Percentiles rank a stretch among this genome's conserved stretches.
Conservation (phyloP, 2,329 filamentous ascomycete genomes). For the Cladobotryum protrusum region DNA sequence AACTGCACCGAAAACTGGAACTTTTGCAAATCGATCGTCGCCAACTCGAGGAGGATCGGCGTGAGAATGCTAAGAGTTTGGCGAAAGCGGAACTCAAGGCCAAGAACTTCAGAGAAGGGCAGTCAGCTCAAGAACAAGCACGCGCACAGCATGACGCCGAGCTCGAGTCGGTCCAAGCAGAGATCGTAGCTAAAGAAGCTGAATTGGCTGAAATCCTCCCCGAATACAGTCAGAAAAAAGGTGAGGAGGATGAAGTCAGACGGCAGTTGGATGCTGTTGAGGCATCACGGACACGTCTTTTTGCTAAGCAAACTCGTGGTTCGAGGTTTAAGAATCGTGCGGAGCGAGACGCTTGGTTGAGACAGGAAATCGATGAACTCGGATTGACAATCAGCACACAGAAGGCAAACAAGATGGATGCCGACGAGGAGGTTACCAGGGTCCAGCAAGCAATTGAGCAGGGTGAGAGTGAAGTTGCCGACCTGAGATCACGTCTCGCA, state of each 20-base stretch:
- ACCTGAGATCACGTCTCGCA: slow-evolving; percentile 66
- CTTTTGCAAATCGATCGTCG: slow-evolving; percentile 77
- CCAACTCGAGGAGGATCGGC: slow-evolving; percentile 84
- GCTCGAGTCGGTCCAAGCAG: slow-evolving; percentile 62
- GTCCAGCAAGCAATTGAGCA: slow-evolving; percentile 65
- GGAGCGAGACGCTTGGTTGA: slow-evolving; percentile 79
- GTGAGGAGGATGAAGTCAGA: slow-evolving; percentile 64
- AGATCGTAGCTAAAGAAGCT: slow-evolving; percentile 69
- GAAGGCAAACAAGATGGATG: slow-evolving; percentile 78
- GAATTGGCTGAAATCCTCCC: slow-evolving; percentile 73
- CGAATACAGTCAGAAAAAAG: slow-evolving; percentile 65
- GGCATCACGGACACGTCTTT: slow-evolving; percentile 67
- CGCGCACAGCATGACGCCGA: slow-evolving; percentile 66
- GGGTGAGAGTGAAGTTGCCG: slow-evolving; percentile 66
- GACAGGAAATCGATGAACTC: slow-evolving; percentile 72
- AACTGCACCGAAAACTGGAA: slow-evolving; percentile 75
- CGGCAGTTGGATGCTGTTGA: slow-evolving; percentile 71
- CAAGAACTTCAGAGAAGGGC: slow-evolving; percentile 76
- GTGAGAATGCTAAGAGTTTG: slow-evolving; percentile 69
- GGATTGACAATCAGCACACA: slow-evolving; percentile 70
- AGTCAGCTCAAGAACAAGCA: slow-evolving; percentile 68
- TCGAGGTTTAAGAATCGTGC: slow-evolving; percentile 82
- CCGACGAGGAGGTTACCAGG: slow-evolving; percentile 71
- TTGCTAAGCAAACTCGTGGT: slow-evolving; percentile 86
- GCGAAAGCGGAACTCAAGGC: slow-evolving; percentile 83